phyloP scores from a whole-genome alignment of 805 yeast genomes.

The Saccharomycopsis amapae region DNA sequence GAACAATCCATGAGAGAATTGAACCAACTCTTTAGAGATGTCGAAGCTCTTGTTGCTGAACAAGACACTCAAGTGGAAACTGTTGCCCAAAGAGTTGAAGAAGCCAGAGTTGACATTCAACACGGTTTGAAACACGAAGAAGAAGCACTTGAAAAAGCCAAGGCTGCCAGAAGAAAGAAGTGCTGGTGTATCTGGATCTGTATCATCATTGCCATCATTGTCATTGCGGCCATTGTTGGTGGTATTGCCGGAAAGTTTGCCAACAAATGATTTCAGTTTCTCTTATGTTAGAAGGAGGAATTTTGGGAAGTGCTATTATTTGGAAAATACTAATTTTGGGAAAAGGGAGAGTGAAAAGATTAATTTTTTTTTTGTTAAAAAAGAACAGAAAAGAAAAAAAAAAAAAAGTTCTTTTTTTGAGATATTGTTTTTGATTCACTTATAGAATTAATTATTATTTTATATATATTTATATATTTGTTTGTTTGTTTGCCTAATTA shows the following conservation, averaged over 20 bases:
- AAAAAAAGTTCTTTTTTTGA: neutral
- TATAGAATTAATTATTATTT: no score
- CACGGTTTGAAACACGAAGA: slow-evolving; percentile 91
- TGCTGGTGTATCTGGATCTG: slow-evolving; percentile 73
- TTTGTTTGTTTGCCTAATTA: no score
- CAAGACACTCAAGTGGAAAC: slow-evolving; percentile 85
- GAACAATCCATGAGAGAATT: slow-evolving; percentile 95
- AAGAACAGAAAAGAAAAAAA: neutral
- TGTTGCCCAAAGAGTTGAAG: slow-evolving; percentile 70
- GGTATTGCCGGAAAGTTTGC: slow-evolving; percentile 16
- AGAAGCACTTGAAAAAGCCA: slow-evolving; percentile 82
- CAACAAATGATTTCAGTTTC: neutral
- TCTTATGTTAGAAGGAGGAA: no score
- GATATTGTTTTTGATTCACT: neutral
- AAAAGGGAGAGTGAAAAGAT: neutral
- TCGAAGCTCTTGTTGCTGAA: slow-evolving; percentile 93
- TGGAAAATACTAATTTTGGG: neutral
- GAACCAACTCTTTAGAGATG: slow-evolving; percentile 88
- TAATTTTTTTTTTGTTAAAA: neutral
- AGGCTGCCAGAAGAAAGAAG: slow-evolving; percentile 85
- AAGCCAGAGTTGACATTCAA: slow-evolving; percentile 86
- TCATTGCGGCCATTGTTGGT: slow-evolving; percentile 63
- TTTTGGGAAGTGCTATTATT: no score
- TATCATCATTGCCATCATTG: slow-evolving; percentile 49
- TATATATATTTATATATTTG: no score